Base-by-base conservation (phyloP, 2,329 filamentous ascomycete species). In the Diaporthe longicolla region DNA sequence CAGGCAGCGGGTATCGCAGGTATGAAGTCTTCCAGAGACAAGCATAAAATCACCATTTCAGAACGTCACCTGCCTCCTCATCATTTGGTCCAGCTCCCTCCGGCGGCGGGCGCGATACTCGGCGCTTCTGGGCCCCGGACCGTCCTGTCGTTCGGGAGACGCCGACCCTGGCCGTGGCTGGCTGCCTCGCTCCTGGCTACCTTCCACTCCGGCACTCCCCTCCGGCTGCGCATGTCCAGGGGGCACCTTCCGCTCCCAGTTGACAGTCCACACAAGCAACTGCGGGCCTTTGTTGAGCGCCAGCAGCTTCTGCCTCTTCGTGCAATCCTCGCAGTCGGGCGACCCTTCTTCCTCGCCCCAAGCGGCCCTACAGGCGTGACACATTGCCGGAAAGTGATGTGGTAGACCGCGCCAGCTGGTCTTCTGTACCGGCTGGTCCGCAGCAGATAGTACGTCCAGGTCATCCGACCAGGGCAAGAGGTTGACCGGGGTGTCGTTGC, bases 201-300 rank as follows among this genome's bases (percentile, higher is more conserved):
- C 10, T 8, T 48, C 54, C 21, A 13, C 68, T 37, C 19, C 35
- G 24, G 21, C 4, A 21, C 24, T 19, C 21, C n/a, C 21, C 40
- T 21, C n/a, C 8, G 15, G 21, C 43, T 29, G 21, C n/a, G 43
- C 3, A 17, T 29, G 26, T 29, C 19, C 19, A 2, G 17, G 43
- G 3, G 55, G 43, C 55, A 21, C 29, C 26, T 71, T 61, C 15
- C 43, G 69, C 32, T 58, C 55, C 70, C 70, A 71, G 1, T 45
- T 65, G 8, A 71, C 43, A 40, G 43, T 71, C 70, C 57, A 71
- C 3, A 71, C 70, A 19, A 52, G 48, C 32, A 71, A n/a, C 57
- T 65, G 70, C 5, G 70, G 70, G 54, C 70, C 70, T 21, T 71
- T 71, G 9, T 35, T 26, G 11, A 50, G 40, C 9, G n/a, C 13